Base-by-base conservation (phyloP, 805 yeast genomes). In the Schizosaccharomyces cryophilus region DNA sequence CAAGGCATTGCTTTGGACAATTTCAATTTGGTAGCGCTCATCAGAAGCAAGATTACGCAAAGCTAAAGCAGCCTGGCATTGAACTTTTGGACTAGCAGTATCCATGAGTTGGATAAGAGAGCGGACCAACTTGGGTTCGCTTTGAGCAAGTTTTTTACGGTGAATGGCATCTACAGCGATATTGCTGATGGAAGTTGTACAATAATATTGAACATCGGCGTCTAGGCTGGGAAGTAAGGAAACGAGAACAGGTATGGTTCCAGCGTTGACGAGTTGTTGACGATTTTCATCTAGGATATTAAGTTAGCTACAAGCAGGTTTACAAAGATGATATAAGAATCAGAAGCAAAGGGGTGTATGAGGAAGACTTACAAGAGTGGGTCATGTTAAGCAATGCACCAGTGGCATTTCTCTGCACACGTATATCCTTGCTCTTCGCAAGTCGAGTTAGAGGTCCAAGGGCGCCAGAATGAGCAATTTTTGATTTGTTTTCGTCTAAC, bases 311-410 rank as follows among this genome's bases (percentile, higher is more conserved):
- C 1, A 21, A 54, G 9, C 40, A 19, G 3, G n/a, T 21, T 30
- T n/a, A 30, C 13, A 7, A 15, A 11, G 3, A 21, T 5, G 3
- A 13, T n/a, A 24, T 11, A 47, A 7, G 2, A 48, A 11, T 4
- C 11, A 48, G 15, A 48, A 48, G 54, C 11, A 45, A 45, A 45
- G 6, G 24, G 5, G n/a, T n/a, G n/a, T n/a, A n/a, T n/a, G 6
- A 30, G 51, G 5, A 19, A 19, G 24, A 30, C 58, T 54, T 54
- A 54, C 58, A 29, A 29, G 95, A 86, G 70, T 93, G 99, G 45
- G 99, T 93, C 99, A 93, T 93, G 73, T 93, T 93, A 65, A 93
- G 78, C 68, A 93, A 75, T 0, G 98, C 98, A 58, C 99, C 99
- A 5, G 99, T 93, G 51, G 98, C 97, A 68, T 93, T 93, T 73